Evolutionary conservation across 169 alveolate genomes (phyloP).

Genomic region (Cyclospora cayetanensis): DNA sequence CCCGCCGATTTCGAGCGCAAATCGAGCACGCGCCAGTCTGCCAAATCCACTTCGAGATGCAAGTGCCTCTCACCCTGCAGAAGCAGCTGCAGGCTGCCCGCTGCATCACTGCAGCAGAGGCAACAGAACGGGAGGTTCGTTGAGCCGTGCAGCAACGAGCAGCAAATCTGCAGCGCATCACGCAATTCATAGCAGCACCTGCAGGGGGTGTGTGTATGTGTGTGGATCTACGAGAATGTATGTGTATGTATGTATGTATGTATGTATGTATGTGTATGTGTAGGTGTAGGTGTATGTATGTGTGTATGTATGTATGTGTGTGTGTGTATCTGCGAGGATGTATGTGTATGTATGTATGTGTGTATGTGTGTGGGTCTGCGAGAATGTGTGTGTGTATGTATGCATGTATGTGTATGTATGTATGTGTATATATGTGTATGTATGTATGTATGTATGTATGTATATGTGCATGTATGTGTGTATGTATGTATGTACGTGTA

Average conservation of each 20-base stretch:
- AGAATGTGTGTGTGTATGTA: background rate
- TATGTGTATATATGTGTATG: too few relatives aligned
- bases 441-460: too few relatives aligned
- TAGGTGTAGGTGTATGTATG: background rate
- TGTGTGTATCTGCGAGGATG: background rate
- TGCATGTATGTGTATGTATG: too few relatives aligned
- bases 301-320: background rate
- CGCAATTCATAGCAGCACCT: too few relatives aligned
- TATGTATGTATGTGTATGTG: background rate
- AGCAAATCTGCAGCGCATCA: conserved; percentile 27
- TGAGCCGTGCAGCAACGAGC: conserved; percentile 36
- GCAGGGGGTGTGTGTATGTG: background rate
- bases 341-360: background rate
- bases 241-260: too few relatives aligned
- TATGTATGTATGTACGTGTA: background rate
- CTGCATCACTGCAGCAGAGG: conserved; percentile 62
- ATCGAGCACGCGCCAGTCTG: conserved; percentile 56
- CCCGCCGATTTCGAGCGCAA: conserved; percentile 14
- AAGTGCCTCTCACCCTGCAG: conserved; percentile 53
- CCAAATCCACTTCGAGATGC: conserved; percentile 51
- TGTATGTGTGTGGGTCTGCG: background rate
- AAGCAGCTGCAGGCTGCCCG: conserved; percentile 65
- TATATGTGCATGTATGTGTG: background rate
- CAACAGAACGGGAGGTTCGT: conserved; percentile 61
- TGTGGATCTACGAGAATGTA: too few relatives aligned